A percentile compares a stretch with the other conserved stretches of the same genome.
These are phyloP conservation scores for Lichtheimia ornata DNA, from an alignment of 371 early-diverging fungal species.

Conservation along the genomic window DNA sequence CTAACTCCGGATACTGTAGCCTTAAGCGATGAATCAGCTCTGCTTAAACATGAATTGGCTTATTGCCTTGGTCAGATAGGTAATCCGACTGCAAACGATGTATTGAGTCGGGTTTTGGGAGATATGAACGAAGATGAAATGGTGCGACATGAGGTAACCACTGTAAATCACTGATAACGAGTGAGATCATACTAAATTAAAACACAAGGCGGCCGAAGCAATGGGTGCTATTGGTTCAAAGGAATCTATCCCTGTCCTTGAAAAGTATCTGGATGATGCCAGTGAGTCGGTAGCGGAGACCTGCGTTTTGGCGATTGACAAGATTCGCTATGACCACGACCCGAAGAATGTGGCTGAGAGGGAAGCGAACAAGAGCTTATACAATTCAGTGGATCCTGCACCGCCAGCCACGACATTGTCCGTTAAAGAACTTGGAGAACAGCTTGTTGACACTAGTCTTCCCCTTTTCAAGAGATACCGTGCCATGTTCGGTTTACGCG, in stretches of 20 bases:
- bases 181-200: background rate
- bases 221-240: constrained; percentile 90
- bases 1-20: constrained; percentile 41
- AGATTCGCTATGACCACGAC: constrained; percentile 76
- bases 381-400: constrained; percentile 91
- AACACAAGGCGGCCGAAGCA: constrained; percentile 90
- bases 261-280: constrained; percentile 70
- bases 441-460: constrained; percentile 70
- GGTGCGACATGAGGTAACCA: constrained; percentile 94
- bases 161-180: background rate
- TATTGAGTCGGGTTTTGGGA: constrained; percentile 71
- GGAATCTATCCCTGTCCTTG: constrained; percentile 67
- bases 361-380: constrained; percentile 53
- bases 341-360: constrained; percentile 45
- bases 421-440: constrained; percentile 64
- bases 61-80: constrained; percentile 99
- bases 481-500: constrained; percentile 98
- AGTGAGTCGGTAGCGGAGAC: constrained; percentile 88
- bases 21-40: constrained; percentile 86
- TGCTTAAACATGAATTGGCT: constrained; percentile 98
- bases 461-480: constrained; percentile 94
- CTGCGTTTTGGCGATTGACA: constrained; percentile 92
- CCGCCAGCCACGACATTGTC: constrained; percentile 73
- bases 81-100: constrained; percentile 77
- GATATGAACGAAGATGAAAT: constrained; percentile 86